Evolutionary conservation across 2,329 filamentous ascomycete genomes (phyloP), one percentile per base, ranked within the genome.

Genomic region (Monosporascus sp.): DNA sequence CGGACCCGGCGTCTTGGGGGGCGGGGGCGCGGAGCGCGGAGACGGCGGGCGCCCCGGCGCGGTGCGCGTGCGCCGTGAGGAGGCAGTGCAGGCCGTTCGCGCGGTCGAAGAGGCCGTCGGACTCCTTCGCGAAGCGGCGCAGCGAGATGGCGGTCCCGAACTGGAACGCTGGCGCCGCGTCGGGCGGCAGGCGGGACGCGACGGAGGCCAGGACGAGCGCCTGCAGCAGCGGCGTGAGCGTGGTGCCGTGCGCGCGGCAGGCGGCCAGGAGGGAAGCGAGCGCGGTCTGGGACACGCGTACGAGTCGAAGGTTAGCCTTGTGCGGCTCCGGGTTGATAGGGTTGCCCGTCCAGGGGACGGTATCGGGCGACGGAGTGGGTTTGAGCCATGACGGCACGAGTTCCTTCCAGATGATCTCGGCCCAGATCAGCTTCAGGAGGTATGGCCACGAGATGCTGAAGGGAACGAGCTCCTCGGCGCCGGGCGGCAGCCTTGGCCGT

Each of bases 151-250:
- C 73, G 0, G 75, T 80, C 20, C 57, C 59, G 27, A 66, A 64
- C 14, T 58, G 52, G 53, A 81, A 75, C 1, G 64, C 63, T 0
- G 60, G 53, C 0, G 70, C 70, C 5, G 64, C 57, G 0, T 58
- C 50, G 6, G 64, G 57, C 0, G 72, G 67, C 3, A 80, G 58
- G 3, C 65, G 70, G 0, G 57, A 60, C 5, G 73, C 62, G 5
- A 80, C 62, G 2, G 76, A 74, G 7, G 66, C 62, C 5, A 77
- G 64, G 5, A 72, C 60, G 0, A 82, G 65, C 2, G 70, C 73
- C 36, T 82, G 74, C 1, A 82, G 49, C 7, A 83, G 67, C 0
- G 71, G 71, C 0, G 79, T 82, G 6, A 83, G 60, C 2, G 77
- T 79, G 15, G 72, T 67, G 3, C 62, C 60, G 46, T 76, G 70